Evolutionary conservation across 495 filamentous ascomycete genomes (phyloP).

Genomic region (Xylaria acuta): DNA sequence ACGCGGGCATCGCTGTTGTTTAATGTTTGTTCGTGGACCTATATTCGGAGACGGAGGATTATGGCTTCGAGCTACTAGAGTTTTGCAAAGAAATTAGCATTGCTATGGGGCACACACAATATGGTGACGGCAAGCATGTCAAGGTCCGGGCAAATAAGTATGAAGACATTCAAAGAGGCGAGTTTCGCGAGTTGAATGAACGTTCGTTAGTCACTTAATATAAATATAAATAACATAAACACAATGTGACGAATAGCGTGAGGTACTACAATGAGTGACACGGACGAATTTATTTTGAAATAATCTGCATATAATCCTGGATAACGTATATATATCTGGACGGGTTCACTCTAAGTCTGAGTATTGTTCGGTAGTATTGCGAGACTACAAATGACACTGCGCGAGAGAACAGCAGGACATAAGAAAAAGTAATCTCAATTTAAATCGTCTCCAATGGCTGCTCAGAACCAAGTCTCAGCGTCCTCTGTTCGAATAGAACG

Average conservation of each 20-base stretch:
- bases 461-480: neutral
- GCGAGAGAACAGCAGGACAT: neutral
- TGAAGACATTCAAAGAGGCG: neutral
- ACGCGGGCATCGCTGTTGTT: too few species aligned
- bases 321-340: neutral
- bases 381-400: neutral
- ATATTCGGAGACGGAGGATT: too few species aligned
- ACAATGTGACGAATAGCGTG: neutral
- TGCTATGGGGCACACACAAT: neutral
- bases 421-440: neutral
- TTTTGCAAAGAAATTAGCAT: neutral
- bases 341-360: neutral
- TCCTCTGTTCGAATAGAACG: neutral
- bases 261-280: neutral
- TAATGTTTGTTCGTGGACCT: too few species aligned
- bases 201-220: neutral
- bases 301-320: neutral
- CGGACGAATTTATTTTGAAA: neutral
- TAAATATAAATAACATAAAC: neutral
- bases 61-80: neutral
- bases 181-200: neutral
- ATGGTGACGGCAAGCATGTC: neutral
- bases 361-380: neutral
- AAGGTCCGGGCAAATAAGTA: neutral
- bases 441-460: neutral